Evolutionary conservation across 345 rosid genomes (phyloP).

Genomic region (Salix caprea): DNA sequence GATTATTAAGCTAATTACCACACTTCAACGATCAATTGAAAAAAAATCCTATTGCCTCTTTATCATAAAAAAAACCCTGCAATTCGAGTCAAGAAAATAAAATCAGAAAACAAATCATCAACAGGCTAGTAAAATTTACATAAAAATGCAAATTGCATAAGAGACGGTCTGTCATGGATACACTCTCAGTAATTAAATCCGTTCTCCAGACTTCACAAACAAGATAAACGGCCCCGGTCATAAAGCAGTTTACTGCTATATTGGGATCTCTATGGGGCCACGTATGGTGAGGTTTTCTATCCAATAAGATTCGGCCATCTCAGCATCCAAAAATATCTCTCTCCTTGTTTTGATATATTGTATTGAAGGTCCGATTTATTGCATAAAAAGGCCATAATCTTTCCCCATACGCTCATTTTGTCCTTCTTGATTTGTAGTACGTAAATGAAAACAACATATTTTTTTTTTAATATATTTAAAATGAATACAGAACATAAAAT

Average conservation of each 20-base stretch:
- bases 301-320: slow-evolving; percentile 32
- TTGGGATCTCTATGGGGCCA: slow-evolving; percentile 11
- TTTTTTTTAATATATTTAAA: too few relatives aligned
- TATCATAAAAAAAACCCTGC: background rate
- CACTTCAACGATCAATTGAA: background rate
- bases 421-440: too few relatives aligned
- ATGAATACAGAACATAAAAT: too few relatives aligned
- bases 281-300: slow-evolving; percentile 14
- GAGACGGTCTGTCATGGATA: background rate
- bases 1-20: background rate
- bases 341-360: background rate
- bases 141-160: background rate
- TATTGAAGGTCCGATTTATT: background rate
- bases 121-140: background rate
- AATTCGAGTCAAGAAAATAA: background rate
- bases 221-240: background rate
- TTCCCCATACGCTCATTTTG: too few relatives aligned
- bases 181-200: background rate
- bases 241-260: background rate
- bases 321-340: slow-evolving; percentile 1
- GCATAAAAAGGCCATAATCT: background rate
- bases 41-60: background rate
- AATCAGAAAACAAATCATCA: background rate
- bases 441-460: too few relatives aligned
- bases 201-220: background rate